These are phyloP conservation scores for Calcarisporium arbuscula DNA, from an alignment of 2,329 filamentous ascomycete genomes.

Conservation along the genomic window DNA sequence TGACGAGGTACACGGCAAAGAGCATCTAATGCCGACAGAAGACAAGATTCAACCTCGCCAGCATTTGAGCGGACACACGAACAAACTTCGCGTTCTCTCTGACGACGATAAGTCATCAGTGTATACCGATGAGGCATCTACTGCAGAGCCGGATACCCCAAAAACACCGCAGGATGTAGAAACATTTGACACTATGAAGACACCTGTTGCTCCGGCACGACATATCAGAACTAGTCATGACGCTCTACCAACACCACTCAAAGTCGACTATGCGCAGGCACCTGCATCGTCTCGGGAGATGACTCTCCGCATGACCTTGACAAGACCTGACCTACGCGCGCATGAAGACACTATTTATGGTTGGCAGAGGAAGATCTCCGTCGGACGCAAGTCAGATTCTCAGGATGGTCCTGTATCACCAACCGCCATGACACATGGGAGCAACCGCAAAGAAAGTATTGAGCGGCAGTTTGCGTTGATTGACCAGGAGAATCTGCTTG, in stretches of 20 bases:
- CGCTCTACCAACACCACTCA: constrained; percentile 19
- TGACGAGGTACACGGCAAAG: constrained; percentile 33
- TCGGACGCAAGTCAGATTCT: constrained; percentile 37
- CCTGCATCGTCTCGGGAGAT: constrained; percentile 68
- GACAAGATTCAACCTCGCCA: too few relatives aligned
- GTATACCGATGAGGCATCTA: constrained; percentile 49
- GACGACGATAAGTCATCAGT: constrained; percentile 51
- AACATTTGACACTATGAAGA: constrained; percentile 23
- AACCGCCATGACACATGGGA: constrained; percentile 23
- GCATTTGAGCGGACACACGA: constrained; percentile 15
- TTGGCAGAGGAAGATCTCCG: constrained; percentile 46
- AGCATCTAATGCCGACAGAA: too few relatives aligned
- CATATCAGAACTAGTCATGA: constrained; percentile 19
- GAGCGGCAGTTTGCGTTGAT: constrained; percentile 48
- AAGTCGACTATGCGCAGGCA: constrained; percentile 41
- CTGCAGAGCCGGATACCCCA: constrained; percentile 53
- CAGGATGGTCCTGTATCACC: constrained; percentile 27
- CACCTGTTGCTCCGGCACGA: too few relatives aligned
- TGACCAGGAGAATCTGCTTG: constrained; percentile 37
- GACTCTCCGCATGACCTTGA: constrained; percentile 94
- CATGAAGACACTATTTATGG: constrained; percentile 67
- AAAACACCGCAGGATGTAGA: constrained; percentile 47
- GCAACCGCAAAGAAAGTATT: constrained; percentile 44
- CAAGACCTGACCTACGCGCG: constrained; percentile 76
- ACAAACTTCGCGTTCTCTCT: constrained; percentile 15